Evolutionary conservation across 768 basidiomycete genomes (phyloP).

Genomic region (Boletus insuetus): DNA sequence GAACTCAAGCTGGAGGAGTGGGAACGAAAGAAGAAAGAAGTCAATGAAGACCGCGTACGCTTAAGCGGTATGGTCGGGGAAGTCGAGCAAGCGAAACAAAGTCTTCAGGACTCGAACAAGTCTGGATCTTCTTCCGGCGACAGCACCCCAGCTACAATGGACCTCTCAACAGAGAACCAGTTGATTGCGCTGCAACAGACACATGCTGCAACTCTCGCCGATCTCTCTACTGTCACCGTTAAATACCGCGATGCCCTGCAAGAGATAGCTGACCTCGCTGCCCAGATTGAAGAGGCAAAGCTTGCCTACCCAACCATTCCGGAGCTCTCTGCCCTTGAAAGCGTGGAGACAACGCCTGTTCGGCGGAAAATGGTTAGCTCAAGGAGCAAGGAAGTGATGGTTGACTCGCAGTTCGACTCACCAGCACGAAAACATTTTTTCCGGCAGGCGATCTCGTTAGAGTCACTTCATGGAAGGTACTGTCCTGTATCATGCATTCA

Average conservation of each 20-base stretch:
- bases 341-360: constrained; percentile 43
- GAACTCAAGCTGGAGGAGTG: constrained; percentile 79
- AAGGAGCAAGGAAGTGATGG: constrained; percentile 43
- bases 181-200: constrained; percentile 76
- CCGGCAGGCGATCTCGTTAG: constrained; percentile 81
- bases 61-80: constrained; percentile 67
- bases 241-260: constrained; percentile 89
- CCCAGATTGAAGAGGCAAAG: constrained; percentile 87
- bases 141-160: constrained; percentile 31
- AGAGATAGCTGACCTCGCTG: constrained; percentile 89
- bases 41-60: constrained; percentile 61
- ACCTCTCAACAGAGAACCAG: constrained; percentile 54
- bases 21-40: constrained; percentile 67
- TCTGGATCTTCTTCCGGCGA: constrained; percentile 30
- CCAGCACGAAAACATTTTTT: constrained; percentile 75
- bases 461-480: constrained; percentile 86
- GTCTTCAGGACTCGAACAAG: constrained; percentile 48
- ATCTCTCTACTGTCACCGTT: constrained; percentile 70
- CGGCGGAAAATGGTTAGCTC: constrained; percentile 54
- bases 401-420: constrained; percentile 49
- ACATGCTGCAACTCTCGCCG: constrained; percentile 74
- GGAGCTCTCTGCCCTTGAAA: constrained; percentile 41
- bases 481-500: constrained; percentile 13
- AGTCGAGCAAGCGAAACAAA: constrained; percentile 67
- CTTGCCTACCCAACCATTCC: constrained; percentile 49